Evolutionary conservation across 306 rosid species (phyloP).

Genomic region (Begonia masoniana): DNA sequence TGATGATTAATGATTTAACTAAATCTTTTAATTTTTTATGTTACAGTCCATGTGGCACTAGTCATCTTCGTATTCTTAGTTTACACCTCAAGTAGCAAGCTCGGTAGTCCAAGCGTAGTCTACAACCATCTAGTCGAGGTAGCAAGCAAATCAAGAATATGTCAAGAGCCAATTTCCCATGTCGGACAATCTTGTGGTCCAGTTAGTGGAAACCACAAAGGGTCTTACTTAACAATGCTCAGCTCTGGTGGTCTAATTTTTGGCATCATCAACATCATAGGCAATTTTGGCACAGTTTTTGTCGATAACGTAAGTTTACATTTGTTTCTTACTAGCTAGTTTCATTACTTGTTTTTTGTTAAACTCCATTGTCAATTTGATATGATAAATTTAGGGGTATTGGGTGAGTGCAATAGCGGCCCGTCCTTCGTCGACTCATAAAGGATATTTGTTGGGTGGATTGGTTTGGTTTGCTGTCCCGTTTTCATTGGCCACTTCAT

Average conservation of each 20-base stretch:
- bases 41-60: constrained; percentile 69
- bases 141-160: constrained; percentile 64
- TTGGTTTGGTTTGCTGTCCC: constrained; percentile 98
- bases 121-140: constrained; percentile 53
- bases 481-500: constrained; percentile 83
- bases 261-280: constrained; percentile 79
- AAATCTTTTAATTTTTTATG: constrained; percentile 7
- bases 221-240: constrained; percentile 78
- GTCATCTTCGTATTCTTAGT: constrained; percentile 86
- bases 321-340: neutral
- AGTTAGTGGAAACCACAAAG: constrained; percentile 63
- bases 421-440: constrained; percentile 89
- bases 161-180: constrained; percentile 66
- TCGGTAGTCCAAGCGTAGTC: constrained; percentile 66
- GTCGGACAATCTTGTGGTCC: constrained; percentile 94
- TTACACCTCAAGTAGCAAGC: constrained; percentile 62
- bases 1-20: too few species aligned
- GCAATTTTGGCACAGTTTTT: constrained; percentile 88
- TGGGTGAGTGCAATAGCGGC: constrained; percentile 99
- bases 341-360: neutral
- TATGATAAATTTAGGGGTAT: constrained; percentile 48
- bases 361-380: constrained; percentile 4
- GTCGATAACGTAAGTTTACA: constrained; percentile 70
- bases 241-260: constrained; percentile 89
- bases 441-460: constrained; percentile 92